Evolutionary conservation across 176 grass and related monocot species (phyloP), one percentile per base, ranked within the genome.

Genomic region (Cenchrus americanus): DNA sequence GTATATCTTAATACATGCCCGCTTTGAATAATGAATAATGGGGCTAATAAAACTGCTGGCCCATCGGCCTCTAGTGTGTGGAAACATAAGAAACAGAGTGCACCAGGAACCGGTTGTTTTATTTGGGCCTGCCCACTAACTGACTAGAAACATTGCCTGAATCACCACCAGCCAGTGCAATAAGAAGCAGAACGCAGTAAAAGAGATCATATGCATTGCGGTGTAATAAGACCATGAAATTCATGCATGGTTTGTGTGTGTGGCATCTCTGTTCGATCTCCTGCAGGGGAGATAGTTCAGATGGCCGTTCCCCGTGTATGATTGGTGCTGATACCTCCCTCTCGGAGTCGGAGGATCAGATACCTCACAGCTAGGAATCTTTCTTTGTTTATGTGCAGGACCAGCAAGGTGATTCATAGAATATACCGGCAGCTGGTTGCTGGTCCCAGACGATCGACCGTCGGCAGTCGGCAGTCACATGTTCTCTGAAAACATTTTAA

Each of bases 331-430:
- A 69, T 40, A 74, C 66, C 50, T 74, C 18, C n/a, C n/a, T n/a
- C n/a, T n/a, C n/a, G n/a, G n/a, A n/a, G n/a, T 55, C 71, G 32
- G 71, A 34, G 61, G 48, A 79, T 52, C 76, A 79, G 41, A 46
- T 26, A 52, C 71, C 51, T 37, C 18, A n/a, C 55, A 59, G 18
- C 15, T 50, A 21, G 30, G 82, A 75, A 84, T 80, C 41, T 80
- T 88, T 71, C 69, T 83, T 80, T 73, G 67, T 88, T 18, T 13
- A 49, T 12, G 11, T 47, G 60, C 50, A 50, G 30, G 5, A 76
- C 21, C 75, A 18, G 50, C 71, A 34, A 7, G 26, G 51, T 49
- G 69, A 50, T 84, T 67, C 76, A 54, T 60, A 59, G 68, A 66
- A 84, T 84, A 79, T 57, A 73, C 81, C 42, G 13, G 18, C 68